Base-by-base conservation (phyloP, 495 filamentous ascomycete species). In the Penicillium turbatum region DNA sequence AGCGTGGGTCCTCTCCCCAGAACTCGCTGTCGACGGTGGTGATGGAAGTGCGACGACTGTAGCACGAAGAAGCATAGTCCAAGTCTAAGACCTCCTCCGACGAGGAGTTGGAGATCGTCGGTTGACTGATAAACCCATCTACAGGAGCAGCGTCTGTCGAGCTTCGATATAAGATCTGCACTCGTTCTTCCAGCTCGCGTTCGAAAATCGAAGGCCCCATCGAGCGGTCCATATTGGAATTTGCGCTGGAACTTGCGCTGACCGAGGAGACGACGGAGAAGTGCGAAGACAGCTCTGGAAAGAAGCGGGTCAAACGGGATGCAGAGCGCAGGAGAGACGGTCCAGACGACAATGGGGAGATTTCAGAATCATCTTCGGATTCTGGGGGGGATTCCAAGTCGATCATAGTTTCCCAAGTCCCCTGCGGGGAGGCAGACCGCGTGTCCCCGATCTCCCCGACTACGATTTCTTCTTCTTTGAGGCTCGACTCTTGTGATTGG, bases 1-100 rank as follows among this genome's bases (percentile, higher is more conserved):
- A 36, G 15, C 48, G 32, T 26, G 15, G 34, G 38, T 49, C 15
- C 11, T 58, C 50, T 17, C 36, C 49, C 7, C 42, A 37, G 16
- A 49, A 47, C 7, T 60, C 62, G 2, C 59, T 63, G 2, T 27
- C 59, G 8, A 68, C 21, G 41, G 67, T 75, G 24, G 63, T 67
- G 8, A 69, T 34, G 5, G 72, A 76, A 3, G 61, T 68, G 40
- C 67, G 57, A 10, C 61, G 65, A 48, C 66, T 73, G 24, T 72
- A 73, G 42, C 69, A 69, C 1, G 73, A 76, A 1, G 71, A 74
- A 29, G 61, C 57, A 38, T 46, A 49, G 42, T 71, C 71, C 15
- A 51, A 49, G 42, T 71, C 71, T 13, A 51, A 44, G 6, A 54
- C 31, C 19, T 59, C 65, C 26, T 63, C 61, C 2, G 63, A 70